phyloP scores from a whole-genome alignment of 2,329 filamentous ascomycete species.

The Thermothelomyces thermophilus region DNA sequence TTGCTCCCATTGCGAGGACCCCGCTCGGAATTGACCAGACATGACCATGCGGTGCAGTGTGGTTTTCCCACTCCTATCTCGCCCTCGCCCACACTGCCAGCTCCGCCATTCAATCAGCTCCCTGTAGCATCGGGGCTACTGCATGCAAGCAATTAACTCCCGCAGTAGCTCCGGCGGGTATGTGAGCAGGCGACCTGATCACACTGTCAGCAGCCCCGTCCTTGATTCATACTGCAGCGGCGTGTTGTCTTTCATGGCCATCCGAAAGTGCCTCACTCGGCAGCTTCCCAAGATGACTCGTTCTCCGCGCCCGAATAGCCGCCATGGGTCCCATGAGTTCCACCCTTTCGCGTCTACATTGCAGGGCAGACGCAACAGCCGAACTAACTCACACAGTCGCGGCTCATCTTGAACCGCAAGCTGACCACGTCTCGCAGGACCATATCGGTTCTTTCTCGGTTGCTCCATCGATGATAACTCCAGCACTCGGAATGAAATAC shows the following conservation, averaged over 20 bases:
- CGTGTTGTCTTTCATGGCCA: background rate
- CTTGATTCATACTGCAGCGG: slow-evolving; percentile 13
- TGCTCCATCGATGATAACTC: too few species aligned
- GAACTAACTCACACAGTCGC: slow-evolving; percentile 5
- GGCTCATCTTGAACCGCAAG: background rate
- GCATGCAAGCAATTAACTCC: slow-evolving; percentile 21
- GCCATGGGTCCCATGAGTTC: slow-evolving; percentile 15
- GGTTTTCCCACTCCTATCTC: background rate
- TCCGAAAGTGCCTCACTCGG: slow-evolving; percentile 3
- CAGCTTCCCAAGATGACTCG: background rate
- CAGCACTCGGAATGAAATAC: too few species aligned
- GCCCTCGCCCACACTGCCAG: background rate
- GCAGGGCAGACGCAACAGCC: background rate
- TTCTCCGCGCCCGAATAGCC: slow-evolving; percentile 17
- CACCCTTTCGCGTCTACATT: slow-evolving; percentile 9
- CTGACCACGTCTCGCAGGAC: background rate
- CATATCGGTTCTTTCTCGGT: too few species aligned
- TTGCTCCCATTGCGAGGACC: background rate
- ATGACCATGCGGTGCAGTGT: background rate
- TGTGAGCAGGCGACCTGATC: slow-evolving; percentile 20
- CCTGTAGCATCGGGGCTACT: slow-evolving; percentile 12
- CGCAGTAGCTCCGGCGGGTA: slow-evolving; percentile 28
- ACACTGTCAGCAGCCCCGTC: slow-evolving; percentile 18
- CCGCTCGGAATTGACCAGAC: background rate
- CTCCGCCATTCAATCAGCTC: background rate